phyloP scores from a whole-genome alignment of 768 basidiomycete species.

The Trametes sanguinea region DNA sequence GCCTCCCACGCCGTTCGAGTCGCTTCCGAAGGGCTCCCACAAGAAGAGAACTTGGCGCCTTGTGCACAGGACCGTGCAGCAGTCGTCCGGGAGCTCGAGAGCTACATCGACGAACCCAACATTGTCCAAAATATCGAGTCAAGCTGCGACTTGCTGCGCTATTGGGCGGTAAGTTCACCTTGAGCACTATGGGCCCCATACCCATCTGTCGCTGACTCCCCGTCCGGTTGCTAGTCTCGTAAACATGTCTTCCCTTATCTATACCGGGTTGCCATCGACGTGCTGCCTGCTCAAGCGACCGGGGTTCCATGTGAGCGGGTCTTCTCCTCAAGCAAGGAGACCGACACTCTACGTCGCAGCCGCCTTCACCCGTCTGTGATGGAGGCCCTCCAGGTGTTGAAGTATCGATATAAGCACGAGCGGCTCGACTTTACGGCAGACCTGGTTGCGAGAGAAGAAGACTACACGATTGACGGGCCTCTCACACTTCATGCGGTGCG shows the following conservation, averaged over 20 bases:
- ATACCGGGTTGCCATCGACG: background rate
- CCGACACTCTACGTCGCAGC: conserved; percentile 1
- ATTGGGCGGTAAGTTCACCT: no score
- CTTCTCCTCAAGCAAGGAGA: background rate
- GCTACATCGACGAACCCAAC: no score
- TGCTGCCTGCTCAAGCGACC: background rate
- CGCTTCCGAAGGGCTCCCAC: no score
- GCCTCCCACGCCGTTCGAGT: no score
- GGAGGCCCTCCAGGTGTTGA: background rate
- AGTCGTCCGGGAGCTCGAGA: no score
- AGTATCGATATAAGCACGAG: background rate
- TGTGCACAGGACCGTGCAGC: no score
- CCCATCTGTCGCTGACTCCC: no score
- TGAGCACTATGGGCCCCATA: no score
- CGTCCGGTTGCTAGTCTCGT: no score
- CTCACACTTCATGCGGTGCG: background rate
- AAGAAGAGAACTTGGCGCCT: no score
- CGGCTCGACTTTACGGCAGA: background rate
- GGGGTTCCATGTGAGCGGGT: background rate
- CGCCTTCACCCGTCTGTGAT: background rate
- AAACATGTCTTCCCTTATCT: background rate
- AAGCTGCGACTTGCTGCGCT: no score
- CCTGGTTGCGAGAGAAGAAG: conserved; percentile 5
- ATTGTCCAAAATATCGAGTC: no score
- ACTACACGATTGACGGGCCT: conserved; percentile 4